Evolutionary conservation across 2,329 filamentous ascomycete species (phyloP).

Genomic region (Alternaria triticina): DNA sequence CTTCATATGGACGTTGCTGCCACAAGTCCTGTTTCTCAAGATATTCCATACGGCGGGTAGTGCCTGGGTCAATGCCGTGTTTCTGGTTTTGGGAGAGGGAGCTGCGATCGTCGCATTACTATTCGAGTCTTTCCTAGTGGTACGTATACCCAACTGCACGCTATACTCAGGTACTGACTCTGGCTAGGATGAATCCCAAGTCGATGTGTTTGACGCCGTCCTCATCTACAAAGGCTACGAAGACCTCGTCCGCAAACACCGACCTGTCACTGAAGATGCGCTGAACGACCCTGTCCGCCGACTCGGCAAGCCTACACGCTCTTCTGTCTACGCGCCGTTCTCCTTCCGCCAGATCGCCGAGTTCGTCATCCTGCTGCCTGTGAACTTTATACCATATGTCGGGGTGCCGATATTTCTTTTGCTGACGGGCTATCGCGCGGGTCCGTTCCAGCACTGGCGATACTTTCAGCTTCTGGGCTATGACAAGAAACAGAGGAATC

Average conservation of each 20-base stretch:
- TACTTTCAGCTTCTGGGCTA: slow-evolving; percentile 84
- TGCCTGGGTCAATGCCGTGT: slow-evolving; percentile 88
- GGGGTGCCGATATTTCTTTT: slow-evolving; percentile 87
- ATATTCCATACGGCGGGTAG: slow-evolving; percentile 81
- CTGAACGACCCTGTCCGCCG: slow-evolving; percentile 73
- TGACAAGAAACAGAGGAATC: slow-evolving; percentile 74
- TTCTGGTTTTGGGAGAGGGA: slow-evolving; percentile 77
- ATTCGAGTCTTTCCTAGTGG: slow-evolving; percentile 59
- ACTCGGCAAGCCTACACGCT: slow-evolving; percentile 79
- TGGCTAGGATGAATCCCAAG: slow-evolving; percentile 69
- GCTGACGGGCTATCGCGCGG: slow-evolving; percentile 84
- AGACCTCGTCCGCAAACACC: slow-evolving; percentile 54
- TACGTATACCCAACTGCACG: slow-evolving; percentile 6
- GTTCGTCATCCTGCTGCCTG: slow-evolving; percentile 69
- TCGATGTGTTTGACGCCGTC: slow-evolving; percentile 79
- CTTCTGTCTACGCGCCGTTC: slow-evolving; percentile 85
- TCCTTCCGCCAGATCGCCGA: slow-evolving; percentile 90
- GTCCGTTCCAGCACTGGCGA: slow-evolving; percentile 87
- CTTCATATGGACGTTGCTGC: slow-evolving; percentile 86
- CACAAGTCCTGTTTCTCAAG: slow-evolving; percentile 85
- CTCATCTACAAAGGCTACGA: slow-evolving; percentile 76
- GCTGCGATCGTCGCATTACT: slow-evolving; percentile 66
- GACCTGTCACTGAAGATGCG: slow-evolving; percentile 71
- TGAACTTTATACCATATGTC: slow-evolving; percentile 85
- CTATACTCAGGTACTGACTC: not conserved